Conservation (phyloP, 257 asterid genomes). For the Knoxia roxburghii region DNA sequence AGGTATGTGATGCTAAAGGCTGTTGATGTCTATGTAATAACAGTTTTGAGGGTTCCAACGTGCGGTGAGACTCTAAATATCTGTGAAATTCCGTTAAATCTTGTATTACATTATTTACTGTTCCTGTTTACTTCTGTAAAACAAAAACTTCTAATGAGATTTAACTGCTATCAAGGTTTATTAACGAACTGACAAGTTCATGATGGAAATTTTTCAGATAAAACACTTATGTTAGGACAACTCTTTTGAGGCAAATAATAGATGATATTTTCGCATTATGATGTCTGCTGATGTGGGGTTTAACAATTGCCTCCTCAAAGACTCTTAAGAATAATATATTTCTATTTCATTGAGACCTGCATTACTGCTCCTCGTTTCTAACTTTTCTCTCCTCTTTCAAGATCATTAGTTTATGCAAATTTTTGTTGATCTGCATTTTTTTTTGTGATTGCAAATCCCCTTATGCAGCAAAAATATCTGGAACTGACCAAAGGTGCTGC, state of each 20-base stretch:
- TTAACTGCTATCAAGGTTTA: neutral
- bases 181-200: neutral
- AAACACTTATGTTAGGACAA: neutral
- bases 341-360: neutral
- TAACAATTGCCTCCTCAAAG: constrained; percentile 1
- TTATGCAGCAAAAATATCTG: constrained; percentile 72
- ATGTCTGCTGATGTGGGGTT: neutral
- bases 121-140: neutral
- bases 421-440: constrained; percentile 1
- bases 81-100: neutral
- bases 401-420: neutral
- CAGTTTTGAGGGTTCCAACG: neutral
- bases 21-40: constrained; percentile 5
- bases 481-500: constrained; percentile 98
- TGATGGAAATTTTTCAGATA: neutral
- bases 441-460: neutral
- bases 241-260: neutral
- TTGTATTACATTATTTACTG: neutral
- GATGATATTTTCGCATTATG: neutral
- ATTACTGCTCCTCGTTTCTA: neutral
- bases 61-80: neutral
- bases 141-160: neutral
- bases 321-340: neutral
- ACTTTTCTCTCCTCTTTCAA: neutral
- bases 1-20: constrained; percentile 45